A percentile compares a stretch with the other conserved stretches of the same genome.
phyloP scores from a whole-genome alignment of 2,329 filamentous ascomycete genomes.

The Talaromyces sp. region DNA sequence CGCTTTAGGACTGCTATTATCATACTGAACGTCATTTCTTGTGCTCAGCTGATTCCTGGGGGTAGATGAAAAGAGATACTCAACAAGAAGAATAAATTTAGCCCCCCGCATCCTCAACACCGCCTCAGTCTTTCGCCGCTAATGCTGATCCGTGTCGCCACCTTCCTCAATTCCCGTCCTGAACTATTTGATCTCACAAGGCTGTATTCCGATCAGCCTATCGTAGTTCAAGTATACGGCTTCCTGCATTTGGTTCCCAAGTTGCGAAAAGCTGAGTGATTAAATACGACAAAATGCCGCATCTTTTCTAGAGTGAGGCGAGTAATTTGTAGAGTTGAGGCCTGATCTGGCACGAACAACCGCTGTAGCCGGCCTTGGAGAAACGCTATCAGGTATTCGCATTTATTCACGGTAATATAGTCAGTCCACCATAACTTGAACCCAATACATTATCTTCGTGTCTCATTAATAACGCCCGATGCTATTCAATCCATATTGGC shows the following conservation, averaged over 20 bases:
- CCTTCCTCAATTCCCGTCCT: not conserved
- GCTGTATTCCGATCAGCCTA: not conserved
- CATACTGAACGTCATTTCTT: not conserved
- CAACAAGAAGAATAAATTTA: not conserved
- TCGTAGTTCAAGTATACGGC: not conserved
- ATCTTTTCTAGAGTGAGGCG: constrained; percentile 3
- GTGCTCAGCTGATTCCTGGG: not conserved
- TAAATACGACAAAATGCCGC: constrained; percentile 6
- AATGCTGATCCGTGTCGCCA: not conserved
- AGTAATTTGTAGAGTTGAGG: not conserved
- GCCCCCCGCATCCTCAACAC: not conserved
- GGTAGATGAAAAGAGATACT: not conserved
- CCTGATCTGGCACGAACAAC: not conserved
- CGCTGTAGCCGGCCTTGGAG: not conserved
- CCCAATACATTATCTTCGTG: not conserved
- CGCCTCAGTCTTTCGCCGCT: not conserved
- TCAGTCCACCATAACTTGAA: not conserved
- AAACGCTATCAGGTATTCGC: not conserved
- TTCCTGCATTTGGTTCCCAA: not conserved
- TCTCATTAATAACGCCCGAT: not conserved
- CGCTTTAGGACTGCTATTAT: not conserved
- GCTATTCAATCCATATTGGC: not conserved
- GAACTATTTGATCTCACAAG: too few relatives aligned
- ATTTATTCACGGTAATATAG: not conserved
- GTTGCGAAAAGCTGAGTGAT: not conserved